A percentile compares a stretch with the other conserved stretches of the same genome.
phyloP scores from a whole-genome alignment of 345 rosid genomes.

The Murraya koenigii region DNA sequence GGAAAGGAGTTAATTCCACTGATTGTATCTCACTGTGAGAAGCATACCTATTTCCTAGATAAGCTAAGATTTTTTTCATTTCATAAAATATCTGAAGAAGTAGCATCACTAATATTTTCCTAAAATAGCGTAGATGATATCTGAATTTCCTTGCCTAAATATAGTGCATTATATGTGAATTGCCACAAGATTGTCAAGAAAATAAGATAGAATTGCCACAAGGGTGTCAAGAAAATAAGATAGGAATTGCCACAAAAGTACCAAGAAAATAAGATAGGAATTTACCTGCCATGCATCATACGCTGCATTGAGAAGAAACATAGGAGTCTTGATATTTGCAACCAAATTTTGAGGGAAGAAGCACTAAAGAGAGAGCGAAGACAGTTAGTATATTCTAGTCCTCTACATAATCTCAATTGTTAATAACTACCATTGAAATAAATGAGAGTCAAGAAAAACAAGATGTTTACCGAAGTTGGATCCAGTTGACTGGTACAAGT shows the following conservation, averaged over 20 bases:
- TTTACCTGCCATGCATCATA: slow-evolving; percentile 88
- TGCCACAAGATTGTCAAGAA: slow-evolving; percentile 19
- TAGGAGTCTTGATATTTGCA: slow-evolving; percentile 61
- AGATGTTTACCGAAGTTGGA: slow-evolving; percentile 71
- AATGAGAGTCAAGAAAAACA: slow-evolving; percentile 5
- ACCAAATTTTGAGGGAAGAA: slow-evolving; percentile 85
- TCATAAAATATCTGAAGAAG: background rate
- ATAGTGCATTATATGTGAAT: slow-evolving; percentile 4
- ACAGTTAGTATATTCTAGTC: slow-evolving; percentile 1
- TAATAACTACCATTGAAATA: background rate
- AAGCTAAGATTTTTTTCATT: background rate
- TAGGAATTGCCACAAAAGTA: slow-evolving; percentile 26
- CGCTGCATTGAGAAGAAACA: slow-evolving; percentile 79
- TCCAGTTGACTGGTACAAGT: slow-evolving; percentile 66
- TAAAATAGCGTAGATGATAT: background rate
- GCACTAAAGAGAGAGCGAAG: slow-evolving; percentile 42
- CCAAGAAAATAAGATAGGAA: background rate
- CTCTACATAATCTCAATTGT: background rate
- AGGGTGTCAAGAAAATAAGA: background rate
- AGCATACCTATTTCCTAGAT: background rate
- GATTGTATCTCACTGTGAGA: background rate
- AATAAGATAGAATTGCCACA: slow-evolving; percentile 20
- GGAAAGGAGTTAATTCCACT: background rate
- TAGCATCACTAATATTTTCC: slow-evolving; percentile 9
- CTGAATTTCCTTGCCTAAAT: slow-evolving; percentile 12